A percentile compares a stretch with the other conserved stretches of the same genome.
These are phyloP conservation scores for Solanum acaule DNA, from an alignment of 257 asterid species.

Conservation along the genomic window DNA sequence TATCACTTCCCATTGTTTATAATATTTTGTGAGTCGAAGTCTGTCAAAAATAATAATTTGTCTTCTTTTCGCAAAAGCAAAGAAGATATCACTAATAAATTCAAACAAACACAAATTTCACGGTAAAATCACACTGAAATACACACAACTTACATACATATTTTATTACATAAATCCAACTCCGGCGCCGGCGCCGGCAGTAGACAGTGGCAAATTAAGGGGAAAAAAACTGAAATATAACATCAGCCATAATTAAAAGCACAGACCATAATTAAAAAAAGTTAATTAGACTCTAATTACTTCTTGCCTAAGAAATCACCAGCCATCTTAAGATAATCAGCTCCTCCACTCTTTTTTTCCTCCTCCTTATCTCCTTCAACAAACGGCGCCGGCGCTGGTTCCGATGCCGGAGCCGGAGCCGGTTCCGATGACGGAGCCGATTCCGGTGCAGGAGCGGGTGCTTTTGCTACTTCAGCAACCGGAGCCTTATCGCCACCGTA, in stretches of 20 bases:
- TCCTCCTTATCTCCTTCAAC: background rate
- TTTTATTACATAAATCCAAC: background rate
- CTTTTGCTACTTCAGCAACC: no score
- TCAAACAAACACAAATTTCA: background rate
- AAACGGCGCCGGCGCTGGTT: background rate
- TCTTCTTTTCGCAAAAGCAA: background rate
- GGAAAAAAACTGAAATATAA: background rate
- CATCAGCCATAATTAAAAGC: background rate
- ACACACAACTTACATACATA: background rate
- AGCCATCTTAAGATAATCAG: conserved; percentile 21
- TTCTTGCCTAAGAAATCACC: conserved; percentile 11
- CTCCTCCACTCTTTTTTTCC: background rate
- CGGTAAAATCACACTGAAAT: background rate
- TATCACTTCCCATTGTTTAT: background rate
- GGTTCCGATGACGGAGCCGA: no score
- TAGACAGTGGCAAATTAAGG: background rate
- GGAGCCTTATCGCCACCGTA: no score
- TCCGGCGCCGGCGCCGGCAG: background rate
- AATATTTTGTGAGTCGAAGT: no score
- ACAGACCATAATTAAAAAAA: background rate
- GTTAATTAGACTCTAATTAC: background rate
- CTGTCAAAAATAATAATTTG: accelerated
- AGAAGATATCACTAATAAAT: background rate
- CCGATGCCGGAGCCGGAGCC: background rate
- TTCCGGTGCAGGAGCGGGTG: no score